These are phyloP conservation scores for Metschnikowia colocasiae DNA, from an alignment of 805 yeast species.

Conservation along the genomic window DNA sequence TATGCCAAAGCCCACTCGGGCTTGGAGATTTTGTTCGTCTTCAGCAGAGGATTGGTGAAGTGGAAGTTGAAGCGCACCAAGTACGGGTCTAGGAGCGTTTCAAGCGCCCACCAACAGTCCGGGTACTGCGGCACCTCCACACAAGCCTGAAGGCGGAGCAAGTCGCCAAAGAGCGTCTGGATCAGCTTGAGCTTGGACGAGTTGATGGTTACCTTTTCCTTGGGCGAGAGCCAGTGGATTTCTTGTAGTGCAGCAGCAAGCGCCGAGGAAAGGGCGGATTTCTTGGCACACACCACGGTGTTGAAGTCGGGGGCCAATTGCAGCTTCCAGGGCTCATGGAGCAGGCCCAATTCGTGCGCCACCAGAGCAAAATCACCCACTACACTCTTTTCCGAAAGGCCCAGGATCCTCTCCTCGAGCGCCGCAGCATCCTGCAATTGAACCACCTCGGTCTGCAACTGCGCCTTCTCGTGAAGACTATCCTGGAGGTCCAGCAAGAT, in stretches of 20 bases:
- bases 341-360: slow-evolving; percentile 4
- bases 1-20: slow-evolving; percentile 70
- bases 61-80: slow-evolving; percentile 55
- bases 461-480: neutral
- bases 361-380: slow-evolving; percentile 13
- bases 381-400: slow-evolving; percentile 1
- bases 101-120: slow-evolving; percentile 49
- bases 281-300: slow-evolving; percentile 6
- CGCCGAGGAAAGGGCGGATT: slow-evolving; percentile 10
- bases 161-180: slow-evolving; percentile 10
- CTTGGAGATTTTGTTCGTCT: slow-evolving; percentile 60
- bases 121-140: slow-evolving; percentile 28
- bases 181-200: slow-evolving; percentile 12
- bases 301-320: slow-evolving; percentile 1
- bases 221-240: slow-evolving; percentile 25
- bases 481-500: neutral
- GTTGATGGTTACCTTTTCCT: slow-evolving; percentile 13
- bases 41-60: slow-evolving; percentile 47
- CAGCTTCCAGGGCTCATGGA: neutral
- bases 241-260: slow-evolving; percentile 15
- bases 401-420: slow-evolving; percentile 4
- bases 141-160: slow-evolving; percentile 32
- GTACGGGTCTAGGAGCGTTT: slow-evolving; percentile 43
- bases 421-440: slow-evolving; percentile 6
- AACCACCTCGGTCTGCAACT: neutral